These are phyloP conservation scores for Zopfochytrium polystomum DNA, from an alignment of 371 early-diverging fungal genomes.

Conservation along the genomic window DNA sequence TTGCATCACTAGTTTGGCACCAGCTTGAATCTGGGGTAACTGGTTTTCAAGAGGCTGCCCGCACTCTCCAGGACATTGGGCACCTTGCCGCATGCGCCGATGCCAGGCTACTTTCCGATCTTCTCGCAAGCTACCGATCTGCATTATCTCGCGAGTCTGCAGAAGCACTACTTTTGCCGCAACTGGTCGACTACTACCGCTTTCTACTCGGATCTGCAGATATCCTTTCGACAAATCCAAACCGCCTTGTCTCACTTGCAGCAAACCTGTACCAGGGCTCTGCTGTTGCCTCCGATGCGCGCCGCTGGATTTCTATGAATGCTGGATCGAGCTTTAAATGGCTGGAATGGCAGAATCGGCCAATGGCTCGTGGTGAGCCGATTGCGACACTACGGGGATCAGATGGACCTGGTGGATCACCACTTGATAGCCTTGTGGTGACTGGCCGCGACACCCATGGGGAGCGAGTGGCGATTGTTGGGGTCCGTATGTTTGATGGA, in stretches of 20 bases:
- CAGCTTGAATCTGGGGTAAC: conserved; percentile 20
- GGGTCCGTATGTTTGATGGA: conserved; percentile 18
- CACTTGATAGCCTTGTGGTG: conserved; percentile 11
- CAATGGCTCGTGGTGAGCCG: conserved; percentile 30
- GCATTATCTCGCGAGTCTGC: conserved; percentile 20
- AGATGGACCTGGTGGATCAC: conserved; percentile 24
- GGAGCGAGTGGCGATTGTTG: conserved; percentile 22
- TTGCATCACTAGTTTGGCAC: conserved; percentile 26
- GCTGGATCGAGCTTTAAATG: conserved; percentile 20
- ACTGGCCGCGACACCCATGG: conserved; percentile 31
- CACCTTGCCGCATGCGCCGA: conserved; percentile 21
- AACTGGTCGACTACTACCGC: conserved; percentile 30
- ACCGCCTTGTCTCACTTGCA: conserved; percentile 22
- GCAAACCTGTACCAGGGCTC: conserved; percentile 29
- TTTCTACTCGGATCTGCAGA: conserved; percentile 22
- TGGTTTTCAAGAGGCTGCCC: conserved; percentile 23
- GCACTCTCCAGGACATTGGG: conserved; percentile 26
- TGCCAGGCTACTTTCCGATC: conserved; percentile 26
- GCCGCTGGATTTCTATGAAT: conserved; percentile 23
- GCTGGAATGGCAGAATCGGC: conserved; percentile 32
- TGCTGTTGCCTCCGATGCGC: conserved; percentile 26
- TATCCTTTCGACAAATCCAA: no score
- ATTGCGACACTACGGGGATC: conserved; percentile 29
- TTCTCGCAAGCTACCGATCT: conserved; percentile 24
- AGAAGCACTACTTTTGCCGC: conserved; percentile 16